phyloP scores from a whole-genome alignment of 768 basidiomycete species.

The Rossbeevera mucosa region DNA sequence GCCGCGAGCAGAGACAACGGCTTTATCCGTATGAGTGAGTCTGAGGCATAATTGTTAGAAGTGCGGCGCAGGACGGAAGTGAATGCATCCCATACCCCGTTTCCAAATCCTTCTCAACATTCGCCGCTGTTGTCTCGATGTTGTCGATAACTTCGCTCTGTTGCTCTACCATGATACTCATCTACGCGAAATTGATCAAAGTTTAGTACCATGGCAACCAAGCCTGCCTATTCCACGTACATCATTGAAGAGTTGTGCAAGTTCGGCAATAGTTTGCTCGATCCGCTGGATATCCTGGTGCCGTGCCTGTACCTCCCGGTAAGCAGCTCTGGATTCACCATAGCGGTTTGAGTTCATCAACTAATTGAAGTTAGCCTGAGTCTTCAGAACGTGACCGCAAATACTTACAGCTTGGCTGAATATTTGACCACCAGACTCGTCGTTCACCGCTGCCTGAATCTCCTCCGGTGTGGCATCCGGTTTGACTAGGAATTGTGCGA shows the following conservation, averaged over 20 bases:
- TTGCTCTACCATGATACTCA: slow-evolving; percentile 93
- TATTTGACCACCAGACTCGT: slow-evolving; percentile 76
- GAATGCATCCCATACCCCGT: slow-evolving; percentile 53
- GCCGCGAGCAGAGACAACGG: slow-evolving; percentile 77
- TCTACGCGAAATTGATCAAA: slow-evolving; percentile 41
- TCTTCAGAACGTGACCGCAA: neutral
- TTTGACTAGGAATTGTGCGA: slow-evolving; percentile 53
- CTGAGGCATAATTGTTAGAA: slow-evolving; percentile 36
- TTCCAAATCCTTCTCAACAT: slow-evolving; percentile 81
- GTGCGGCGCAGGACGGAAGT: neutral
- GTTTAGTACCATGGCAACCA: slow-evolving; percentile 1
- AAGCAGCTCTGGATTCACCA: slow-evolving; percentile 84
- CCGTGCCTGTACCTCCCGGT: slow-evolving; percentile 94
- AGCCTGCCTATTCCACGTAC: slow-evolving; percentile 38
- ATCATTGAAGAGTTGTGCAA: slow-evolving; percentile 95
- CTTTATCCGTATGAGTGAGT: slow-evolving; percentile 78
- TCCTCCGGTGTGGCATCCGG: slow-evolving; percentile 91
- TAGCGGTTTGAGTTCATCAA: slow-evolving; percentile 88
- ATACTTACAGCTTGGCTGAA: slow-evolving; percentile 78
- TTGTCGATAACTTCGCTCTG: slow-evolving; percentile 84
- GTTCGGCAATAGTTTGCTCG: slow-evolving; percentile 86
- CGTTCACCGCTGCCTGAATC: slow-evolving; percentile 79
- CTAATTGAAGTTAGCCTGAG: slow-evolving; percentile 35
- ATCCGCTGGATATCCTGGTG: slow-evolving; percentile 96
- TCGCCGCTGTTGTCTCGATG: slow-evolving; percentile 73